These are phyloP conservation scores for Tolypocladium inflatum DNA, from an alignment of 2,329 filamentous ascomycete species.

Conservation along the genomic window DNA sequence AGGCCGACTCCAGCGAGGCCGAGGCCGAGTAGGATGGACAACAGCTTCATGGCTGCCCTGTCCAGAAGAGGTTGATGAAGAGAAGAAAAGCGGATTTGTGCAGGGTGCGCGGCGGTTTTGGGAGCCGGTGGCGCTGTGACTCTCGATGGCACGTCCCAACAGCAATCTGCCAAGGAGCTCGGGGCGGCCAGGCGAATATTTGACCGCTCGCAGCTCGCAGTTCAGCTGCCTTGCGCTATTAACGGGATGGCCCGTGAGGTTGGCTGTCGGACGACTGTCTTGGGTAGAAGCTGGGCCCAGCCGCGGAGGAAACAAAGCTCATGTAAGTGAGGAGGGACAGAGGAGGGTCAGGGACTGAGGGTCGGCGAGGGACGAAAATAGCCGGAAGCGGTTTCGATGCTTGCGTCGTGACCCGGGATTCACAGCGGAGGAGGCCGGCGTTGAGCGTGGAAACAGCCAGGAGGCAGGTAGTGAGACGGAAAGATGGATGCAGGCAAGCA, in stretches of 20 bases:
- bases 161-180: not conserved
- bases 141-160: not conserved
- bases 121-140: not conserved
- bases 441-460: not conserved
- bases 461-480: not conserved
- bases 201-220: not conserved
- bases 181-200: not conserved
- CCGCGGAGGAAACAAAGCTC: not conserved
- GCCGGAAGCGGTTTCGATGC: not conserved
- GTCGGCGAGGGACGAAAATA: not conserved
- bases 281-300: not conserved
- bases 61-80: not conserved
- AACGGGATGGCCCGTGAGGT: not conserved
- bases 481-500: not conserved
- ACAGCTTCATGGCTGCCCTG: not conserved
- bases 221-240: not conserved
- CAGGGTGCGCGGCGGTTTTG: not conserved
- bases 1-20: conserved; percentile 4
- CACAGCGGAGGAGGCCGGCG: no score
- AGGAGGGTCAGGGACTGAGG: not conserved
- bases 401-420: not conserved
- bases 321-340: not conserved
- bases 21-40: conserved; percentile 1
- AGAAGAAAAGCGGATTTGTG: not conserved
- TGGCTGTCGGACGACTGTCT: not conserved